Evolutionary conservation across 2,329 filamentous ascomycete genomes (phyloP).

Genomic region (Mycosphaerella sp.): DNA sequence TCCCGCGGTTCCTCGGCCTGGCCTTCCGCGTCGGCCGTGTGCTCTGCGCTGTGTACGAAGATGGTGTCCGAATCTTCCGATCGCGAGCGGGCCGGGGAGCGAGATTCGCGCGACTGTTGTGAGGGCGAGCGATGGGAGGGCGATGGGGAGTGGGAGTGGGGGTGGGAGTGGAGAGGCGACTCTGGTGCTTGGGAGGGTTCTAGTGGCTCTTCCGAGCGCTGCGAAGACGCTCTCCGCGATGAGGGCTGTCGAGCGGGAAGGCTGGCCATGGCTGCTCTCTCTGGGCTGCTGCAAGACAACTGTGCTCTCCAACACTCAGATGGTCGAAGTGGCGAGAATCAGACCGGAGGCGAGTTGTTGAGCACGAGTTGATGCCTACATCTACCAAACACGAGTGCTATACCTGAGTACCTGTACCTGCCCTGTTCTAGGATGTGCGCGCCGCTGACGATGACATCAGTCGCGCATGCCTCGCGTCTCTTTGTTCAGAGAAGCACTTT

Average conservation of each 20-base stretch:
- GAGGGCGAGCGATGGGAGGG: not conserved
- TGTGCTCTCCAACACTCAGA: not conserved
- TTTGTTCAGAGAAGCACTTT: not conserved
- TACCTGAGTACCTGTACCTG: no score
- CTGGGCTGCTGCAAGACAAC: not conserved
- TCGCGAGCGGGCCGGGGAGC: constrained; percentile 28
- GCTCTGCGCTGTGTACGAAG: constrained; percentile 35
- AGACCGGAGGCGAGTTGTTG: no score
- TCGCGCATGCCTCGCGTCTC: not conserved
- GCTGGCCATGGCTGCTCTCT: constrained; percentile 35
- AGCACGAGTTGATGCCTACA: no score
- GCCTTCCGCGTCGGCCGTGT: constrained; percentile 8
- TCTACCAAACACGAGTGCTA: no score
- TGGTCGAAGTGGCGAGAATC: no score
- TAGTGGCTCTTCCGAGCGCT: not conserved
- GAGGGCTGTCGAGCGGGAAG: constrained; percentile 33
- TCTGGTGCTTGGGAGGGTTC: constrained; percentile 13
- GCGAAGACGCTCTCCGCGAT: constrained; percentile 17
- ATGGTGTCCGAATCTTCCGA: constrained; percentile 44
- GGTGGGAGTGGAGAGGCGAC: not conserved
- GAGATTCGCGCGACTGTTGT: constrained; percentile 7
- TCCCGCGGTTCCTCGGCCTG: constrained; percentile 6
- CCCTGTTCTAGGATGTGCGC: not conserved
- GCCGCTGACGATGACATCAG: constrained; percentile 2
- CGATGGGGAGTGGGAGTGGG: no score